Base-by-base conservation (phyloP, 2,329 filamentous ascomycete species). In the Penicillium sp. region DNA sequence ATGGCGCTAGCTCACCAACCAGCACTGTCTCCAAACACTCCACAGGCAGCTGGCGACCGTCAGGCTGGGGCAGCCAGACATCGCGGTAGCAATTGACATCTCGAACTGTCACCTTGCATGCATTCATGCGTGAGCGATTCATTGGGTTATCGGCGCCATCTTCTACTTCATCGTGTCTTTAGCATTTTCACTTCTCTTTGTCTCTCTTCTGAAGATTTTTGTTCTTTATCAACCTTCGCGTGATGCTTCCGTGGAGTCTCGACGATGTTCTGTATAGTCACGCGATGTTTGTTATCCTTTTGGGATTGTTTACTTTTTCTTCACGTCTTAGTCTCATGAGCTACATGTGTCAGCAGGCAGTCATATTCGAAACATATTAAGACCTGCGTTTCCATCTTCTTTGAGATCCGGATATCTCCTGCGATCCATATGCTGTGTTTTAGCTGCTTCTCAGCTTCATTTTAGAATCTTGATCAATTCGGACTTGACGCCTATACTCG, bases 21-120 rank as follows among this genome's bases (percentile, higher is more conserved):
- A 65, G 68, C 28, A 66, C 69, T 14, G 63, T 70, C 46, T 69
- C 69, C 34, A 73, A 72, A 49, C 62, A 71, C 30, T 72, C 67
- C 2, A 70, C 65, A 3, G 69, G 69, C 11, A 63, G 59, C 51
- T 66, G 65, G 65, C 66, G 64, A 38, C 50, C 64, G 12, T 55
- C 64, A 4, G 62, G 59, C n/a, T 66, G 61, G 58, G 55, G 54
- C n/a, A 46, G 55, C 14, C 55, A 50, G 25, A 61, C 67, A 13
- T 64, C 63, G 27, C 65, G 65, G 52, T 61, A 44, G 41, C n/a
- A 27, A 45, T 4, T 16, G 3, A 16, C 27, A 22, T 39, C 13
- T 30, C 16, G 11, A 38, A 35, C 33, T 35, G 33, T 45, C 27
- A 8, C 38, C 27, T 35, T 14, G 33, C 14, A 18, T 49, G 49